These are phyloP conservation scores for Phialophora verrucosa DNA, from an alignment of 2,329 filamentous ascomycete species.

Conservation along the genomic window DNA sequence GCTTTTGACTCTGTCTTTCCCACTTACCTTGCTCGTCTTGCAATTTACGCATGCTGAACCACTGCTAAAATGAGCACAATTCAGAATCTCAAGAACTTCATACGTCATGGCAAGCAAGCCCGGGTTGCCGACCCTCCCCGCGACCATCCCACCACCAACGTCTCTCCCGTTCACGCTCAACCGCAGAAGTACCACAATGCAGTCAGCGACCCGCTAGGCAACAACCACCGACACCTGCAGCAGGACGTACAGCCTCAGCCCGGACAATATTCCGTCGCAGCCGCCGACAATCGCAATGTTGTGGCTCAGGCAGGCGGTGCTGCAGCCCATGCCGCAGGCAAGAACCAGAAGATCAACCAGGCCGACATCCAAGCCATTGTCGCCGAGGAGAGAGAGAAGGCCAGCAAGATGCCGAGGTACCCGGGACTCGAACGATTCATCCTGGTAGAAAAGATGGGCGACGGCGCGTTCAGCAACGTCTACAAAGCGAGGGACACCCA, in stretches of 20 bases:
- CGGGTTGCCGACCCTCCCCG: constrained; percentile 67
- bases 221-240: constrained; percentile 59
- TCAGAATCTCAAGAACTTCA: constrained; percentile 96
- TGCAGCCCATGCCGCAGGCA: constrained; percentile 67
- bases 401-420: constrained; percentile 83
- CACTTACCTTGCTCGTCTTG: constrained; percentile 2
- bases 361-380: constrained; percentile 82
- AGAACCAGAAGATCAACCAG: constrained; percentile 61
- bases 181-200: constrained; percentile 61
- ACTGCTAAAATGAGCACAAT: constrained; percentile 67
- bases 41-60: constrained; percentile 1
- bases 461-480: constrained; percentile 98
- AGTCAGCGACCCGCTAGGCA: constrained; percentile 66
- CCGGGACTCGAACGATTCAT: constrained; percentile 85
- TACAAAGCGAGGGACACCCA: constrained; percentile 82
- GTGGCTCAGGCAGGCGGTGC: constrained; percentile 71
- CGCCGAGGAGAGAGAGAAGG: constrained; percentile 86
- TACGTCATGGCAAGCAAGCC: constrained; percentile 96
- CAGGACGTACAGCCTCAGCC: constrained; percentile 47
- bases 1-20: not conserved
- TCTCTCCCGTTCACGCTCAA: constrained; percentile 69
- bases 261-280: constrained; percentile 67
- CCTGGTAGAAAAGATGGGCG: constrained; percentile 95
- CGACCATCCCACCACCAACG: constrained; percentile 66
- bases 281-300: constrained; percentile 66